Conservation (phyloP, 768 basidiomycete species). For the Psilocybe tampanensis region DNA sequence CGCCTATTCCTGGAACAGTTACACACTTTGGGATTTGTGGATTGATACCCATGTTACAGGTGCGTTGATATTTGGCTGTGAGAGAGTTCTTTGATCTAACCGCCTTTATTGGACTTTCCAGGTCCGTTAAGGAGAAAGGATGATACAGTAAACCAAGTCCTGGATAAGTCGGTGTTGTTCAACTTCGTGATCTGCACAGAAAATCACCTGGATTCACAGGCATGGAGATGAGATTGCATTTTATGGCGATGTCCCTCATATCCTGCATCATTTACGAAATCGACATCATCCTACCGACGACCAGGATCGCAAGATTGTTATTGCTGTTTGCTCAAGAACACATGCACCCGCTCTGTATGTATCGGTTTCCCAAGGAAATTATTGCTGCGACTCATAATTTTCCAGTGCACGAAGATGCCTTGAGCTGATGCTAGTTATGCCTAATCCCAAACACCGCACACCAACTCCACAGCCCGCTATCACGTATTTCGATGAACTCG, state of each 20-base stretch:
- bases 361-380: slow-evolving; percentile 1
- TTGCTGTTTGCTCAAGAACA: slow-evolving; percentile 81
- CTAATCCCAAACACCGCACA: slow-evolving; percentile 30
- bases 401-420: slow-evolving; percentile 77
- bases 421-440: slow-evolving; percentile 57
- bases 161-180: slow-evolving; percentile 42
- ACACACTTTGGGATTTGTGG: slow-evolving; percentile 88
- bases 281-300: slow-evolving; percentile 27
- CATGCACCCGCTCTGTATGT: slow-evolving; percentile 67
- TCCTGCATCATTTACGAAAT: slow-evolving; percentile 59
- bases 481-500: slow-evolving; percentile 67
- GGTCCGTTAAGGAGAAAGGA: slow-evolving; percentile 56
- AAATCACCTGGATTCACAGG: slow-evolving; percentile 32
- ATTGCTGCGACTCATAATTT: background rate
- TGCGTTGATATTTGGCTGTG: slow-evolving; percentile 20
- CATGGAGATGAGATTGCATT: slow-evolving; percentile 63
- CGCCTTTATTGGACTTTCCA: slow-evolving; percentile 19
- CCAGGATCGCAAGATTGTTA: slow-evolving; percentile 35
- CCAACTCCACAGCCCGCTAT: slow-evolving; percentile 47
- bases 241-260: slow-evolving; percentile 75
- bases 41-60: slow-evolving; percentile 78
- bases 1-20: slow-evolving; percentile 42
- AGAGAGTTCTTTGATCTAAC: background rate
- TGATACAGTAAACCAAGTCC: slow-evolving; percentile 47
- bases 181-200: background rate